phyloP scores from a whole-genome alignment of 768 basidiomycete genomes.

The Naganishia onofrii region DNA sequence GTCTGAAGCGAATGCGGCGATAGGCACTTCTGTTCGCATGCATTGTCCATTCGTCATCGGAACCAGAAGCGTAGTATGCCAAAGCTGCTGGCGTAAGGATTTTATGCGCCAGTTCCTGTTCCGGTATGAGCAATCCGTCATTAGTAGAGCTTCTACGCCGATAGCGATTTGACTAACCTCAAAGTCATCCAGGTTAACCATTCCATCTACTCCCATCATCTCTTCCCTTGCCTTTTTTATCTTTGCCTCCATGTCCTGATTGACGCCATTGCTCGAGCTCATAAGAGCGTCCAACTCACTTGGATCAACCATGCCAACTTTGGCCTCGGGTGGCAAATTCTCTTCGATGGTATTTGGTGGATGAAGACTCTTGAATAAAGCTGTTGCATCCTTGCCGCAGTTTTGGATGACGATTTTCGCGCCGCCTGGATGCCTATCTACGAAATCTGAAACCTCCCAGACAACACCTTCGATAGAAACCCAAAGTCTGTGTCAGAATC shows the following conservation, averaged over 20 bases:
- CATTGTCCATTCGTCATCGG: slow-evolving; percentile 71
- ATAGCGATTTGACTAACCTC: slow-evolving; percentile 57
- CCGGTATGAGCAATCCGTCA: too few species aligned
- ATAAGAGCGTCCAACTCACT: slow-evolving; percentile 59
- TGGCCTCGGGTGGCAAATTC: slow-evolving; percentile 67
- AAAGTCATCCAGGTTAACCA: slow-evolving; percentile 73
- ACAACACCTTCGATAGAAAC: slow-evolving; percentile 42
- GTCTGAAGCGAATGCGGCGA: slow-evolving; percentile 75
- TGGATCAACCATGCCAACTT: slow-evolving; percentile 54
- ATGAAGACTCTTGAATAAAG: slow-evolving; percentile 40
- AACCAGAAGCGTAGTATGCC: slow-evolving; percentile 77
- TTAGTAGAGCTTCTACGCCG: background rate
- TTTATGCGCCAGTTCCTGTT: slow-evolving; percentile 60
- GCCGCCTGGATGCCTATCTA: slow-evolving; percentile 39
- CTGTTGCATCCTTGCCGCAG: slow-evolving; percentile 37
- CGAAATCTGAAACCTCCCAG: slow-evolving; percentile 38
- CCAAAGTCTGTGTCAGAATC: slow-evolving; percentile 29
- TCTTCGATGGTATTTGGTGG: slow-evolving; percentile 51
- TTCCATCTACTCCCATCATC: slow-evolving; percentile 66
- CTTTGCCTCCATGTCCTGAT: slow-evolving; percentile 65
- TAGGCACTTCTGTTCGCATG: slow-evolving; percentile 78
- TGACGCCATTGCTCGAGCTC: slow-evolving; percentile 23
- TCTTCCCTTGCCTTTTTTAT: slow-evolving; percentile 56
- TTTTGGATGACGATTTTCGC: slow-evolving; percentile 35
- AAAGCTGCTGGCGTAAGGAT: slow-evolving; percentile 64